Evolutionary conservation across 495 filamentous ascomycete genomes (phyloP).

Genomic region (Daldinia vernicosa): DNA sequence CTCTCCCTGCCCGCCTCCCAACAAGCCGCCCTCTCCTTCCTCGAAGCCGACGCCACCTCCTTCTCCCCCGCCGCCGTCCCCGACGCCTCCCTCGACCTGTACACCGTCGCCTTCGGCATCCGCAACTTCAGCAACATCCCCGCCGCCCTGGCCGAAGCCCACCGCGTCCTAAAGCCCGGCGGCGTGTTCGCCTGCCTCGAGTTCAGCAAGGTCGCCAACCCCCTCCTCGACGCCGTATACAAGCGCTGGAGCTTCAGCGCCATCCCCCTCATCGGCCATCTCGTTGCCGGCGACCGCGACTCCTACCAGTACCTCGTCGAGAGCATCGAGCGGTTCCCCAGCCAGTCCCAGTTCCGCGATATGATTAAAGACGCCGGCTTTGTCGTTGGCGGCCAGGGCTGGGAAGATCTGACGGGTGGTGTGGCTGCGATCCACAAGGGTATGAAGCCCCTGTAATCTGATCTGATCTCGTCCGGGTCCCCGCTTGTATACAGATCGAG

Average conservation of each 20-base stretch:
- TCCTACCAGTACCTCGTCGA: conserved; percentile 99
- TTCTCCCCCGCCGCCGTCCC: conserved; percentile 67
- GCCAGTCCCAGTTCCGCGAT: conserved; percentile 79
- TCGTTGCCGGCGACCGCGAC: conserved; percentile 92
- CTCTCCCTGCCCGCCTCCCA: conserved; percentile 53
- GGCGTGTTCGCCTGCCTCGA: conserved; percentile 97
- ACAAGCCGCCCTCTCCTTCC: conserved; percentile 69
- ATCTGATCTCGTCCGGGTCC: neutral
- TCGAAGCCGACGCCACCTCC: conserved; percentile 90
- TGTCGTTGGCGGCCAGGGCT: conserved; percentile 79
- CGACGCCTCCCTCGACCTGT: conserved; percentile 77
- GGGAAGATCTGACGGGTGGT: conserved; percentile 87
- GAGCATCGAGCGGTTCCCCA: conserved; percentile 94
- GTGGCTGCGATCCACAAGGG: conserved; percentile 97
- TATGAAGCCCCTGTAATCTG: conserved; percentile 74
- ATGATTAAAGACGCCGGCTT: conserved; percentile 95
- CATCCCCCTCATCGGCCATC: conserved; percentile 92
- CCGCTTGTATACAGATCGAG: too few species aligned
- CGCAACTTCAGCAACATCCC: conserved; percentile 93
- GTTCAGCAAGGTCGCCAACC: conserved; percentile 83
- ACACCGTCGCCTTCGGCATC: conserved; percentile 98
- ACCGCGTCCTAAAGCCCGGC: conserved; percentile 89
- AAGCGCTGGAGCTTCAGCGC: conserved; percentile 95
- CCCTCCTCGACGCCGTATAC: conserved; percentile 83
- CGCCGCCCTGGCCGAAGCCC: conserved; percentile 79